Evolutionary conservation across 78 protist genomes (phyloP).

Genomic region (Speleostelium caveatum): DNA sequence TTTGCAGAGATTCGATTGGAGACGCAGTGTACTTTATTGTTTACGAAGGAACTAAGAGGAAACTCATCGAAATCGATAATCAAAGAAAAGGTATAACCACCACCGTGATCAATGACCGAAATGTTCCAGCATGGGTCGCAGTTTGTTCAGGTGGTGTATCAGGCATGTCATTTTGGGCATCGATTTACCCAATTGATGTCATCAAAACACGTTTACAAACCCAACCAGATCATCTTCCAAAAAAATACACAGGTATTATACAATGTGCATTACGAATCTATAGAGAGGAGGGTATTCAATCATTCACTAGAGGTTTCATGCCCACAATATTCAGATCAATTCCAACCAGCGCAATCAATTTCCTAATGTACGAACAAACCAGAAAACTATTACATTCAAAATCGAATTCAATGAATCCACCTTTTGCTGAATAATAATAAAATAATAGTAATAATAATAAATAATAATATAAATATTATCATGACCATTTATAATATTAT

Average conservation of each 20-base stretch:
- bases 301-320: constrained; percentile 59
- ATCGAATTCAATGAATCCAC: too few relatives aligned
- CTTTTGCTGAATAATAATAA: too few relatives aligned
- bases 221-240: constrained; percentile 48
- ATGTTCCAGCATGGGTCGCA: constrained; percentile 71
- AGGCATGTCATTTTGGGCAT: constrained; percentile 69
- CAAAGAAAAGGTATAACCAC: not conserved
- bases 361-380: constrained; percentile 62
- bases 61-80: not conserved
- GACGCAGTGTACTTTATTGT: constrained; percentile 45
- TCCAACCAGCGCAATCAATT: constrained; percentile 54
- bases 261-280: constrained; percentile 33
- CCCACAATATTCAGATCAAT: constrained; percentile 63
- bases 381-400: constrained; percentile 31
- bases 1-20: constrained; percentile 38
- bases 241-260: constrained; percentile 29
- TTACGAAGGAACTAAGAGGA: constrained; percentile 45
- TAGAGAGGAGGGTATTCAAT: constrained; percentile 26
- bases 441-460: too few relatives aligned
- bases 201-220: constrained; percentile 58
- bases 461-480: too few relatives aligned
- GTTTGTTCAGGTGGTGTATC: constrained; percentile 77
- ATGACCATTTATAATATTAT: too few relatives aligned
- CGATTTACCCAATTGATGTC: constrained; percentile 78
- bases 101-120: not conserved